Evolutionary conservation across 2,329 filamentous ascomycete genomes (phyloP).

Genomic region (Neospermospora avenae): DNA sequence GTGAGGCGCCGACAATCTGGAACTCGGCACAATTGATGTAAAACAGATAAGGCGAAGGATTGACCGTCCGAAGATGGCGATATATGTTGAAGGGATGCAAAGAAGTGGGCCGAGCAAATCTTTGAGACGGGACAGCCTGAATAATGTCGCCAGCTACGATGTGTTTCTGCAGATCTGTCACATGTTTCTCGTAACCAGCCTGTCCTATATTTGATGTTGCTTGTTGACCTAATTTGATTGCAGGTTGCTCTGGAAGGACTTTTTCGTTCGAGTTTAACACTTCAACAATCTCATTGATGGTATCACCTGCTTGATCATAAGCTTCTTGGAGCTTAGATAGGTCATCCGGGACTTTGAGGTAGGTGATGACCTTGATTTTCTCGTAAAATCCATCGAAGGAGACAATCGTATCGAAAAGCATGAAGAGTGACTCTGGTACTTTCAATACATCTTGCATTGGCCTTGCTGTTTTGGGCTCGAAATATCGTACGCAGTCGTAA

Average conservation of each 20-base stretch:
- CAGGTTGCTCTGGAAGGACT: constrained; percentile 71
- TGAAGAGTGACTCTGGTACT: constrained; percentile 93
- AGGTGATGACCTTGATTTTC: constrained; percentile 89
- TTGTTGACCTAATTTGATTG: constrained; percentile 69
- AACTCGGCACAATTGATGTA: constrained; percentile 90
- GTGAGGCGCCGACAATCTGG: constrained; percentile 91
- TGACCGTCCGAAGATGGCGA: constrained; percentile 91
- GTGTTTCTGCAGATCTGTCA: constrained; percentile 81
- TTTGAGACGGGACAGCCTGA: constrained; percentile 92
- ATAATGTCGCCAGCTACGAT: constrained; percentile 93
- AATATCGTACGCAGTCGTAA: constrained; percentile 96
- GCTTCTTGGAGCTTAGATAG: constrained; percentile 58
- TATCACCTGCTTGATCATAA: constrained; percentile 65
- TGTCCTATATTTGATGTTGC: constrained; percentile 92
- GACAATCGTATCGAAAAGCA: constrained; percentile 93
- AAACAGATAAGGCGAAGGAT: constrained; percentile 96
- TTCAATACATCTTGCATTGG: constrained; percentile 83
- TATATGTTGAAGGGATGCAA: constrained; percentile 99
- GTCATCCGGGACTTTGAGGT: constrained; percentile 66
- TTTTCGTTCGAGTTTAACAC: constrained; percentile 72
- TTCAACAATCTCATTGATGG: constrained; percentile 64
- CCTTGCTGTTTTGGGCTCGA: constrained; percentile 92
- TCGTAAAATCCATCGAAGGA: constrained; percentile 95
- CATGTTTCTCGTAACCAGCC: constrained; percentile 86
- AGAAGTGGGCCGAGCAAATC: constrained; percentile 82